Conservation (phyloP, 176 grass and related monocot species). For the Sorghum bicolor region DNA sequence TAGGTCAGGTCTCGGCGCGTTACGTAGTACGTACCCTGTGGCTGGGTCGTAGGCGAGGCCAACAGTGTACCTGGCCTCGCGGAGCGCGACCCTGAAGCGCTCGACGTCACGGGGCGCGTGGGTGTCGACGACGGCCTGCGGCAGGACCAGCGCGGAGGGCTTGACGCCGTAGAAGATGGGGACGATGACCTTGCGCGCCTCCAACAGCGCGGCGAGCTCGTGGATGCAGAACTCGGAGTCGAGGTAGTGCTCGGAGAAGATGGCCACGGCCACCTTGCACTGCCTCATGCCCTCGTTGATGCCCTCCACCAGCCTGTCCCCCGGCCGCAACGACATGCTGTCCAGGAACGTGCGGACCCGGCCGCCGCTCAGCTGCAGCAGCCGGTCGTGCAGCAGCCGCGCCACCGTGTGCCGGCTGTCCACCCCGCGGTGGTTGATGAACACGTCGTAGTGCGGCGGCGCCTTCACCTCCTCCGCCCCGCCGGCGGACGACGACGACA, state of each 20-base stretch:
- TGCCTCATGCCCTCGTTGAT: conserved; percentile 42
- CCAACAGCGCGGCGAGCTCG: conserved; percentile 70
- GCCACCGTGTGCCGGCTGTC: conserved; percentile 75
- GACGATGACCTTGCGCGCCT: conserved; percentile 65
- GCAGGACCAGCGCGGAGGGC: conserved; percentile 52
- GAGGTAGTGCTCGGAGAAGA: conserved; percentile 65
- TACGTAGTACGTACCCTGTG: neutral
- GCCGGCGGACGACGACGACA: neutral
- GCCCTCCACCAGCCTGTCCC: conserved; percentile 43
- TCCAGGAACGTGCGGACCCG: conserved; percentile 49
- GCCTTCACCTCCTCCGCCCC: neutral
- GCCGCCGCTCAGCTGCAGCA: neutral
- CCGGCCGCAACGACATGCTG: conserved; percentile 56
- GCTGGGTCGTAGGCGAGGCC: conserved; percentile 58
- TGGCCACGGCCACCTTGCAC: conserved; percentile 53
- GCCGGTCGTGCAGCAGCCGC: conserved; percentile 54
- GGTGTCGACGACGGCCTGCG: neutral
- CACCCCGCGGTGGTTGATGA: conserved; percentile 77
- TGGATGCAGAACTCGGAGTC: conserved; percentile 66
- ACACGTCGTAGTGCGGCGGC: conserved; percentile 33
- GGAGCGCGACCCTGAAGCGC: conserved; percentile 50
- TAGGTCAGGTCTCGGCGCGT: no score
- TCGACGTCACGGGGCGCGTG: conserved; percentile 37
- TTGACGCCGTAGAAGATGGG: conserved; percentile 83
- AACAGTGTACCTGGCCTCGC: conserved; percentile 58